Evolutionary conservation across 805 yeast genomes (phyloP), one percentile per base, ranked within the genome.

Genomic region (Ogataea paraovalis): DNA sequence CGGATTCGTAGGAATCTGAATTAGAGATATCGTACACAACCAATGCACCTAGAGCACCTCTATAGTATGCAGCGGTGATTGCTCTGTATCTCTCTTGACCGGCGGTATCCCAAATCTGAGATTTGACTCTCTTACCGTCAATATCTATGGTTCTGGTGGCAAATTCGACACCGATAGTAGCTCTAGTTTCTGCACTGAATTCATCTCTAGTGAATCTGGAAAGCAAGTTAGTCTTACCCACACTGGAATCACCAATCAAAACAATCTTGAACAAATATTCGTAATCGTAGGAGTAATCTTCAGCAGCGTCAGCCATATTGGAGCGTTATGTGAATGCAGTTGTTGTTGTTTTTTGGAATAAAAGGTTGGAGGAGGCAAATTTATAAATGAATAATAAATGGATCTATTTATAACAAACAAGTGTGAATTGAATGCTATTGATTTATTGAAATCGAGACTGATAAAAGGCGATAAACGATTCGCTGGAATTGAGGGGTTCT

Each of bases 51-150:
- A 91, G 96, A 1, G 99, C 98, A 38, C 98, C 99, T 65, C 99
- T 80, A 68, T 92, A 92, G 72, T 92, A 92, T 5, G 98, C 98
- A 48, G 94, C 83, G 28, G 99, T 94, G 67, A 92, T 92, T 40
- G 99, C 98, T 60, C 99, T 82, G 74, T 94, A 92, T 68, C 99
- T 82, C 70, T 92, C 99, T 73, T 92, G 99, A 52, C 99, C 99
- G 2, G 99, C 99, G 33, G 99, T 92, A 69, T 92, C 99, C 99
- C 99, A 92, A 58, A 90, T 85, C 69, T 89, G 96, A 3, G 95
- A 92, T 67, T 87, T 88, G 57, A 87, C 85, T 64, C 88, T 72
- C 62, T 85, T 86, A 39, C 89, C 90, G 55, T 86, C 92, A 52
- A 87, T 83, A 60, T 86, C 92, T 47, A 94, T 82, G 2, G 97